A percentile compares a stretch with the other conserved stretches of the same genome.
These are phyloP conservation scores for Angophora floribunda DNA, from an alignment of 345 rosid species.

Conservation along the genomic window DNA sequence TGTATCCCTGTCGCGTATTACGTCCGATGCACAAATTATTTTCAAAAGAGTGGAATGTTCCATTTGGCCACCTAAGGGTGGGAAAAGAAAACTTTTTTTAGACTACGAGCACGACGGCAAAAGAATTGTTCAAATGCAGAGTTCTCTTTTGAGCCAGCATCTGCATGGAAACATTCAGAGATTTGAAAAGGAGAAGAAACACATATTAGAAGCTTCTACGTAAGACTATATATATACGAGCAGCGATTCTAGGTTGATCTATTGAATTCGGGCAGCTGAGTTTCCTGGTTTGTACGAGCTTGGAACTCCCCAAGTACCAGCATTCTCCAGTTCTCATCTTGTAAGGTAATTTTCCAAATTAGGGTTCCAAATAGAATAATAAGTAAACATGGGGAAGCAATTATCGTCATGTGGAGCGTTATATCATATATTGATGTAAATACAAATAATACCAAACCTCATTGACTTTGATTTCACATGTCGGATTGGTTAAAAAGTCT, in stretches of 20 bases:
- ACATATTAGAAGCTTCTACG: neutral
- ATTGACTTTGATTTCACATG: neutral
- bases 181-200: neutral
- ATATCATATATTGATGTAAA: too few relatives aligned
- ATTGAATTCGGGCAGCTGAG: neutral
- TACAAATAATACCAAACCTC: too few relatives aligned
- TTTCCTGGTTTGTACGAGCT: neutral
- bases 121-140: neutral
- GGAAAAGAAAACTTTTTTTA: too few relatives aligned
- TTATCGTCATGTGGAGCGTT: too few relatives aligned
- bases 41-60: neutral
- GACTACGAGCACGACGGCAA: neutral
- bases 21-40: neutral
- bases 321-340: neutral
- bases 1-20: neutral
- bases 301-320: neutral
- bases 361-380: too few relatives aligned
- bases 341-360: accelerated
- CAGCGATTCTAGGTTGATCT: neutral
- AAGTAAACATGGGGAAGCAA: too few relatives aligned
- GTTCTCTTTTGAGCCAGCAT: neutral
- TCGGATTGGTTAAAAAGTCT: neutral
- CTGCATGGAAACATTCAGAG: neutral
- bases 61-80: neutral
- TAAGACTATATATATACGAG: neutral